These are phyloP conservation scores for Acanthamoeba polyphaga DNA, from an alignment of 208 protist genomes.

Conservation along the genomic window DNA sequence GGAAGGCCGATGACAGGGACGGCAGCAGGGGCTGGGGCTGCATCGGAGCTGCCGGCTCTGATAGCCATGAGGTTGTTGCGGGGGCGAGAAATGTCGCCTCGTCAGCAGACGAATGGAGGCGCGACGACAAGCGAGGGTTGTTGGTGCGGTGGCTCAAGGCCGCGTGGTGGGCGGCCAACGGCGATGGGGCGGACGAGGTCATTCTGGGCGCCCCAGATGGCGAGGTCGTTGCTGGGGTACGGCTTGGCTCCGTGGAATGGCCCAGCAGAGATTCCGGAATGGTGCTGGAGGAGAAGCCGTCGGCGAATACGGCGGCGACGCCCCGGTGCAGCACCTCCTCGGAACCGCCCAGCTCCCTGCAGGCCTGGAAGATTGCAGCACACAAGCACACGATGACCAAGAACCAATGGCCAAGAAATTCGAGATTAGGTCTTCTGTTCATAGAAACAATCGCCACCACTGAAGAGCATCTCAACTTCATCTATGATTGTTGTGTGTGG, in stretches of 20 bases:
- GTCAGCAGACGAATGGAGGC: neutral
- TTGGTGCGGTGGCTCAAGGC: too few relatives aligned
- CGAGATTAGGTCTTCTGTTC: too few relatives aligned
- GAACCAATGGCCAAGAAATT: too few relatives aligned
- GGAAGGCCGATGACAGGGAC: neutral
- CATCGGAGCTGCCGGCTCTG: too few relatives aligned
- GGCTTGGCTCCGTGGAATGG: neutral
- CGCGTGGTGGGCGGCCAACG: neutral
- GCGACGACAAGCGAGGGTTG: too few relatives aligned
- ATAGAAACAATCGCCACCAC: too few relatives aligned
- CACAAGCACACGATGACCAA: too few relatives aligned
- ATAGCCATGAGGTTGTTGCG: too few relatives aligned
- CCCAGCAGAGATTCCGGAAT: neutral
- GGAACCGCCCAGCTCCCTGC: slow-evolving; percentile 2
- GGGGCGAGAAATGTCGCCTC: neutral
- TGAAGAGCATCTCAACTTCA: too few relatives aligned
- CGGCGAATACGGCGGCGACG: neutral
- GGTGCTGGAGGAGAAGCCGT: neutral
- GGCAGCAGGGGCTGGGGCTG: too few relatives aligned
- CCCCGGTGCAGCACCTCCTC: neutral
- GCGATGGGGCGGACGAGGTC: neutral
- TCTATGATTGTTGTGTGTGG: neutral
- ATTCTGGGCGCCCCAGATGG: too few relatives aligned
- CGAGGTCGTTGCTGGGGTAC: neutral
- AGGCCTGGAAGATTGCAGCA: neutral